These are phyloP conservation scores for Hydrangea macrophylla DNA, from an alignment of 148 eudicot genomes.

Conservation along the genomic window DNA sequence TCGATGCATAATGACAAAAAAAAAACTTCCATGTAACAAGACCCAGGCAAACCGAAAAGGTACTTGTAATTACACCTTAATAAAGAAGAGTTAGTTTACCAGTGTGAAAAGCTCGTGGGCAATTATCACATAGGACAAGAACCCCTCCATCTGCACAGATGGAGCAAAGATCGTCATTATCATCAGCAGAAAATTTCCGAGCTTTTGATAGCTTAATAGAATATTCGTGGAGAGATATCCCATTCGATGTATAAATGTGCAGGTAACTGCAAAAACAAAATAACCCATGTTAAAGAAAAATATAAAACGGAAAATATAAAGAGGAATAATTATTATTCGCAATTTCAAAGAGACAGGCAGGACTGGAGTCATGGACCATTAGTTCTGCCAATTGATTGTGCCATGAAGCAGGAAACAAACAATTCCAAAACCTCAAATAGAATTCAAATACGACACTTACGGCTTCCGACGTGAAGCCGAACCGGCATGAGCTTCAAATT, in stretches of 20 bases:
- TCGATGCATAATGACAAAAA: neutral
- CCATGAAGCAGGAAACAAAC: neutral
- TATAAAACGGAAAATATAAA: no score
- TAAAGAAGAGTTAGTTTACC: conserved; percentile 52
- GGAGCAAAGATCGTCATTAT: conserved; percentile 80
- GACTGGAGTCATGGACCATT: no score
- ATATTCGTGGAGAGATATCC: conserved; percentile 81
- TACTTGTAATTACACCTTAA: no score
- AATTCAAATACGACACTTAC: conserved; percentile 41
- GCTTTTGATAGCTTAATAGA: conserved; percentile 43
- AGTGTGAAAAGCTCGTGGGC: conserved; percentile 83
- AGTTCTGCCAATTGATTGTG: no score
- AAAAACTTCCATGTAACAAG: neutral
- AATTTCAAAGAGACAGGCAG: neutral
- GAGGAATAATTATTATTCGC: no score
- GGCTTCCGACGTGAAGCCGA: conserved; percentile 80
- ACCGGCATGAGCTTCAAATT: conserved; percentile 96
- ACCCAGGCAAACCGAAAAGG: no score
- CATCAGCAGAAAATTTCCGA: conserved; percentile 43
- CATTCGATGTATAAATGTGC: conserved; percentile 76
- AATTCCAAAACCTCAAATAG: neutral
- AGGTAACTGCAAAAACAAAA: conserved; percentile 49
- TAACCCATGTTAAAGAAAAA: neutral
- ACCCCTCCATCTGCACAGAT: conserved; percentile 66
- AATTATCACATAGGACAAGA: conserved; percentile 73